A percentile compares a stretch with the other conserved stretches of the same genome.
These are phyloP conservation scores for Boletus reticuloceps DNA, from an alignment of 768 basidiomycete genomes.

Conservation along the genomic window DNA sequence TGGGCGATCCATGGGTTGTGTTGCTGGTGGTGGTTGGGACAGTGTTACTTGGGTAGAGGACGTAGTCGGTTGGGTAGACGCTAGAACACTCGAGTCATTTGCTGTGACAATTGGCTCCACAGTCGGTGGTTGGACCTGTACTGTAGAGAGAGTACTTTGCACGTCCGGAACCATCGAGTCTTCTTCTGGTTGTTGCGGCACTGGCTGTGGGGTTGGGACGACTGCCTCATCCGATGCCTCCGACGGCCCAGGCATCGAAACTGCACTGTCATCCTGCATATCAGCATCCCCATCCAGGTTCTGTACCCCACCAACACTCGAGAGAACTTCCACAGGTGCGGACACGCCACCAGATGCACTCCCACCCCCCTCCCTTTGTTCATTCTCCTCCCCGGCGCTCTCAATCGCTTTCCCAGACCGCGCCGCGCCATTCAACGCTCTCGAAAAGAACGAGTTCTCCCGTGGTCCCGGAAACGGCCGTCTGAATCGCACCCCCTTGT, in stretches of 20 bases:
- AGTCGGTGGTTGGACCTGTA: not conserved
- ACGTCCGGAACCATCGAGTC: not conserved
- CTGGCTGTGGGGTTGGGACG: not conserved
- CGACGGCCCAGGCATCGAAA: not conserved
- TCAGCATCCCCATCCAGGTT: not conserved
- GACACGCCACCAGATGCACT: not conserved
- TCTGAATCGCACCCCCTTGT: slow-evolving; percentile 21
- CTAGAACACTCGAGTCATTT: too few relatives aligned
- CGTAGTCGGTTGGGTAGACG: not conserved
- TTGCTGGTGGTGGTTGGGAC: not conserved
- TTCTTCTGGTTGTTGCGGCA: not conserved
- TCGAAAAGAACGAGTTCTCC: slow-evolving; percentile 25
- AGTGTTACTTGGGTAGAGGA: not conserved
- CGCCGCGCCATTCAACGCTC: slow-evolving; percentile 10
- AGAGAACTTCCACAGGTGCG: not conserved
- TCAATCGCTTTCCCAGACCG: not conserved
- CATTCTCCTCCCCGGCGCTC: not conserved
- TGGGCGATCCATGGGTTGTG: not conserved
- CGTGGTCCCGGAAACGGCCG: slow-evolving; percentile 6
- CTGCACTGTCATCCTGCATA: slow-evolving; percentile 3
- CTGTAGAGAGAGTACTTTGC: not conserved
- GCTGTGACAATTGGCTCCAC: not conserved
- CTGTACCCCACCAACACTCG: not conserved
- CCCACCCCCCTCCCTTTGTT: not conserved
- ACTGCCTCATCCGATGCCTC: not conserved